Evolutionary conservation across 129 eudicot species (phyloP), one percentile per base, ranked within the genome.

Genomic region (Centrapalus pauciflorus): DNA sequence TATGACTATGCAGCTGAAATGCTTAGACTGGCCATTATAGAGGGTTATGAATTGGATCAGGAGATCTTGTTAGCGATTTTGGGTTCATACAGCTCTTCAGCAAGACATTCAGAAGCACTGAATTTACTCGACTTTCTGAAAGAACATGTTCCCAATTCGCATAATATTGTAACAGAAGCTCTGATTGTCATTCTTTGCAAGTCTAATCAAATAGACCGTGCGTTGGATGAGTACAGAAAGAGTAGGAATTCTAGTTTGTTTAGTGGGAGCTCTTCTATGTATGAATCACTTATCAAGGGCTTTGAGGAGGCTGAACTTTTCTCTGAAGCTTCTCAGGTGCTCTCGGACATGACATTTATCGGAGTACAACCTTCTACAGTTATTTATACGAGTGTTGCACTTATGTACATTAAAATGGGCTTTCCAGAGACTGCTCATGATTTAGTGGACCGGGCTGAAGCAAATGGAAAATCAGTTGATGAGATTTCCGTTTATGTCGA

Each of bases 341-440:
- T 77, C 17, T 84, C 97, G 0, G 96, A 94, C 62, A 86, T 94
- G 97, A 82, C 69, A 59, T 89, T 86, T 69, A 41, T 55, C n/a
- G 93, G 93, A 28, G 37, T 80, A 35, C 77, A 81, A 55, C 86
- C 87, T 71, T 84, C 99, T 3, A 63, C 70, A 46, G 72, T 79
- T 13, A 63, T 80, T 17, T 86, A 77, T 20, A 73, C 70, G 7
- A 77, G 26, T 27, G 79, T 94, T 72, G 77, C 83, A 20, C 61
- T 52, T 11, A 61, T 82, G 58, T 94, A 89, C 73, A 89, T 93
- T 76, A 77, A 70, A 71, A 71, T 86, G 82, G 95, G 83, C 21
- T 83, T 89, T 66, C 99, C 99, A 1, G 97, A 94, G 64, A 94
- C 95, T 1, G 95, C 86, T 54, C 86, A 86, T 49, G 43, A 66